These are phyloP conservation scores for Poa annua DNA, from an alignment of 176 grass and related monocot species.

Conservation along the genomic window DNA sequence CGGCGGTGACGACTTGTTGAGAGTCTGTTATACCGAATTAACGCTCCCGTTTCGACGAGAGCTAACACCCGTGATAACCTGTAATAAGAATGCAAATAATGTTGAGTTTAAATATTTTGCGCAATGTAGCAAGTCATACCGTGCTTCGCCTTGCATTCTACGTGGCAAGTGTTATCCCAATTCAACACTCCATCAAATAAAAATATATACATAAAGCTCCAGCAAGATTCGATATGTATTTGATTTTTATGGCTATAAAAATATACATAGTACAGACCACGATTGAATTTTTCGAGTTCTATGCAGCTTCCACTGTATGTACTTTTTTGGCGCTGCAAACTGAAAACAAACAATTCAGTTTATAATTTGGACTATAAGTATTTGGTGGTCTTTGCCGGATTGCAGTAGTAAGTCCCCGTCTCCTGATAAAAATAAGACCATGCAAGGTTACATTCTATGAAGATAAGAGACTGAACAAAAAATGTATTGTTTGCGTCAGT, in stretches of 20 bases:
- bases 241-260: neutral
- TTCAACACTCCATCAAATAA: neutral
- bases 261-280: neutral
- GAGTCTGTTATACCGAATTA: too few species aligned
- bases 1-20: too few species aligned
- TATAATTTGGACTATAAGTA: neutral
- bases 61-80: too few species aligned
- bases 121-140: neutral
- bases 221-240: neutral
- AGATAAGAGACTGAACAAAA: too few species aligned
- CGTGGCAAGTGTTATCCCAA: neutral
- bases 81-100: too few species aligned
- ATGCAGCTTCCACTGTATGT: neutral
- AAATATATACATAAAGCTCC: neutral
- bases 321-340: neutral
- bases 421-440: neutral
- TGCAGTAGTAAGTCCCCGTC: neutral
- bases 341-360: neutral
- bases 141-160: neutral
- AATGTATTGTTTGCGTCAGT: too few species aligned
- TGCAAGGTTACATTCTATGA: neutral
- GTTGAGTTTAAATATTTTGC: neutral
- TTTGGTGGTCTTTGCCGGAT: neutral
- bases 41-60: too few species aligned
- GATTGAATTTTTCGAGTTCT: neutral